These are phyloP conservation scores for Pseudopediastrum boryanum DNA, from an alignment of 139 green algal species.

Conservation along the genomic window DNA sequence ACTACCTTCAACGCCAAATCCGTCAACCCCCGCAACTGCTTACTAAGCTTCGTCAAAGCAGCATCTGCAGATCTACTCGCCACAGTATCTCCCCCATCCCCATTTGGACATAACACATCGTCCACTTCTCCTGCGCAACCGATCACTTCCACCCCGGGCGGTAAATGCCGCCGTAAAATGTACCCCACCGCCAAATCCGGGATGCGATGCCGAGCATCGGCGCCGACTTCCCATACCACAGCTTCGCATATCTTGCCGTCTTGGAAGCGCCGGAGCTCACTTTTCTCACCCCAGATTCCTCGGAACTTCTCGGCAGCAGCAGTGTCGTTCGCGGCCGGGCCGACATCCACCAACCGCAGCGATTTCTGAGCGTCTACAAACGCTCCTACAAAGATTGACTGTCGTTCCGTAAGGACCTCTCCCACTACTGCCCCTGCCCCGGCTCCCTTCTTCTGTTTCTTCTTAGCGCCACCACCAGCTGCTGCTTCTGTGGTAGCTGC, in stretches of 20 bases:
- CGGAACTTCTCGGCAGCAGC: constrained; percentile 64
- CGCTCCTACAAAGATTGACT: constrained; percentile 12
- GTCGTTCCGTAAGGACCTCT: background rate
- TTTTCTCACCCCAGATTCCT: constrained; percentile 75
- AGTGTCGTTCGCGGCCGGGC: constrained; percentile 67
- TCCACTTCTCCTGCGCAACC: background rate
- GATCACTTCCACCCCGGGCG: background rate
- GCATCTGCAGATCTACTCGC: constrained; percentile 52
- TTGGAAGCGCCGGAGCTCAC: constrained; percentile 71
- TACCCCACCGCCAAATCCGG: constrained; percentile 59
- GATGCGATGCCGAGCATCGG: constrained; percentile 58
- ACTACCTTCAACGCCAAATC: constrained; percentile 68
- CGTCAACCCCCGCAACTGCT: constrained; percentile 71
- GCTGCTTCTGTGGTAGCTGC: too few relatives aligned
- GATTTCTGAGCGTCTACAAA: constrained; percentile 55
- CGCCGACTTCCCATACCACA: constrained; percentile 69
- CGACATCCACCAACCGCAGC: constrained; percentile 69
- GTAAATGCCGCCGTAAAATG: constrained; percentile 57
- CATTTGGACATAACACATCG: background rate
- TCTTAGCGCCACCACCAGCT: too few relatives aligned
- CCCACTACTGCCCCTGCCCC: background rate
- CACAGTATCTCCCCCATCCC: constrained; percentile 37
- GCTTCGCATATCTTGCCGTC: constrained; percentile 82
- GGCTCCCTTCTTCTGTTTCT: background rate
- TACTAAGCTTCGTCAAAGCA: constrained; percentile 66